Evolutionary conservation across 805 yeast genomes (phyloP).

Genomic region (Candida gorgasii): DNA sequence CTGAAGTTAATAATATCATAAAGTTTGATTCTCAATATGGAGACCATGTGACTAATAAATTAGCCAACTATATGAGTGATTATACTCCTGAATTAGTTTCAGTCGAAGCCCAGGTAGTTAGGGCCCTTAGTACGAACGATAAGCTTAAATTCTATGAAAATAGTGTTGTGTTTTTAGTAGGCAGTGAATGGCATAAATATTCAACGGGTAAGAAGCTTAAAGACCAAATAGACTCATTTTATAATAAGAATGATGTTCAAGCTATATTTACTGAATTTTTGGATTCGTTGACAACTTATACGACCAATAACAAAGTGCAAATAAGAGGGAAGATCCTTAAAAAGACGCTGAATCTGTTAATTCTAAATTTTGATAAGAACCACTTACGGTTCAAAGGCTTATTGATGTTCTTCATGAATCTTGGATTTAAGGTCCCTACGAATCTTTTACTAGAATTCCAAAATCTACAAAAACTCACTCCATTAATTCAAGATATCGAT

Average conservation of each 20-base stretch:
- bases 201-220: slow-evolving; percentile 59
- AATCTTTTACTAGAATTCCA: slow-evolving; percentile 47
- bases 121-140: slow-evolving; percentile 21
- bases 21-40: slow-evolving; percentile 15
- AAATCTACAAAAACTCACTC: slow-evolving; percentile 52
- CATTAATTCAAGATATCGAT: slow-evolving; percentile 53
- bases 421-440: slow-evolving; percentile 61
- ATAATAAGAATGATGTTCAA: slow-evolving; percentile 47
- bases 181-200: slow-evolving; percentile 38
- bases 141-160: slow-evolving; percentile 27
- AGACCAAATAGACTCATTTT: slow-evolving; percentile 47
- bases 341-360: slow-evolving; percentile 27
- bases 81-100: not conserved
- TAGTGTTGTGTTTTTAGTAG: slow-evolving; percentile 22
- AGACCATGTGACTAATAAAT: not conserved
- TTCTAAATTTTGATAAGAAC: slow-evolving; percentile 53
- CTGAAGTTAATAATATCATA: slow-evolving; percentile 25
- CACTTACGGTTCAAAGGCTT: slow-evolving; percentile 14
- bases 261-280: slow-evolving; percentile 53
- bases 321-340: slow-evolving; percentile 11
- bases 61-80: slow-evolving; percentile 1
- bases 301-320: slow-evolving; percentile 9
- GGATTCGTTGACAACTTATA: slow-evolving; percentile 7
- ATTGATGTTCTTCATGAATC: slow-evolving; percentile 42
- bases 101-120: slow-evolving; percentile 10